Conservation (phyloP, 2,329 filamentous ascomycete genomes). For the Neonectria coccinea region DNA sequence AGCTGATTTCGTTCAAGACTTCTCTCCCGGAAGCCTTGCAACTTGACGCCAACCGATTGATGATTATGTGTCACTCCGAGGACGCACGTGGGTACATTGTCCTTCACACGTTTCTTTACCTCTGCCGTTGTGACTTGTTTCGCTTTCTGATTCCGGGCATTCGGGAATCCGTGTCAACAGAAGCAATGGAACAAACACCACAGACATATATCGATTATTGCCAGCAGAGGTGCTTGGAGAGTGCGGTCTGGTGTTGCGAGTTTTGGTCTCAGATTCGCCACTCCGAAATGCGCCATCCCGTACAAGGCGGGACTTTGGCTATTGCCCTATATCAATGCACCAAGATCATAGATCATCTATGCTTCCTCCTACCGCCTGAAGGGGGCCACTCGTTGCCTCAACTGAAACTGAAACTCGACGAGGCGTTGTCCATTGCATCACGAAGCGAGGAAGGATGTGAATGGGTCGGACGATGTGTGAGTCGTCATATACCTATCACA, state of each 20-base stretch:
- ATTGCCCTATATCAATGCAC: slow-evolving; percentile 34
- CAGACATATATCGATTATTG: slow-evolving; percentile 34
- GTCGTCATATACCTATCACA: background rate
- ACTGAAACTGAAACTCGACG: slow-evolving; percentile 28
- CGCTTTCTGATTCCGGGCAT: slow-evolving; percentile 44
- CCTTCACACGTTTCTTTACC: slow-evolving; percentile 34
- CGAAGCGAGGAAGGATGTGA: background rate
- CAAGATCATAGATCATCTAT: slow-evolving; percentile 37
- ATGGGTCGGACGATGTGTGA: slow-evolving; percentile 30
- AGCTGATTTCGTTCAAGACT: slow-evolving; percentile 34
- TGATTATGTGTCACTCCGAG: slow-evolving; percentile 43
- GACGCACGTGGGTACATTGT: slow-evolving; percentile 38
- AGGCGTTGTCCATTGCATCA: slow-evolving; percentile 20
- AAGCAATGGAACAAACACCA: slow-evolving; percentile 29
- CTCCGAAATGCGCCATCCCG: slow-evolving; percentile 29
- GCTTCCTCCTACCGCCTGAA: slow-evolving; percentile 13
- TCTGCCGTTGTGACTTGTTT: slow-evolving; percentile 43
- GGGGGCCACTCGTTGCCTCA: slow-evolving; percentile 20
- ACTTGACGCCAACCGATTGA: slow-evolving; percentile 28
- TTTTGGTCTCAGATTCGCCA: slow-evolving; percentile 33
- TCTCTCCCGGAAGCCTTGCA: slow-evolving; percentile 39
- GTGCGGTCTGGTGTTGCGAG: slow-evolving; percentile 16
- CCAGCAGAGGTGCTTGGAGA: slow-evolving; percentile 31
- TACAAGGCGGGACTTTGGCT: slow-evolving; percentile 20
- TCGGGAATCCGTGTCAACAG: slow-evolving; percentile 35